Evolutionary conservation across 192 early-diverging fungal genomes (phyloP).

Genomic region (Entomortierella beljakovae): DNA sequence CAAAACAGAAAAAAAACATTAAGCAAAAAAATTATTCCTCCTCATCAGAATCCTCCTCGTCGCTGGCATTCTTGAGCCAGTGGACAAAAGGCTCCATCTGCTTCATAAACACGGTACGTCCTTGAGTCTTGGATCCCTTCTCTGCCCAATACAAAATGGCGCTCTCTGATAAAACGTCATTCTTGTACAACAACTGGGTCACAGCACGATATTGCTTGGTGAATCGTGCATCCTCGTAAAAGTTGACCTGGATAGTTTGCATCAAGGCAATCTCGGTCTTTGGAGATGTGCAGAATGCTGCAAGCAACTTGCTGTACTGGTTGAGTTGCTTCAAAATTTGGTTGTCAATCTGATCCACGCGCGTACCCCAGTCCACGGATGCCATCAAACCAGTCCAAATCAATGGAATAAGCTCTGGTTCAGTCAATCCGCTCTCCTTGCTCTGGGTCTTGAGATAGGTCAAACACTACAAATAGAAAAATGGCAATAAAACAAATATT

Average conservation of each 20-base stretch:
- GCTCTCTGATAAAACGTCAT: conserved; percentile 90
- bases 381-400: conserved; percentile 87
- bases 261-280: conserved; percentile 90
- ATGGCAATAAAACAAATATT: not conserved
- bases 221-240: conserved; percentile 91
- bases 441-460: conserved; percentile 73
- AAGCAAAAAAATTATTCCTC: conserved; percentile 53
- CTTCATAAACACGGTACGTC: conserved; percentile 92
- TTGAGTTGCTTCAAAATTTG: conserved; percentile 73
- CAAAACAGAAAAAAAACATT: too few relatives aligned
- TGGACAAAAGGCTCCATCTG: conserved; percentile 92
- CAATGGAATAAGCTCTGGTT: conserved; percentile 79
- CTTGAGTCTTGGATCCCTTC: conserved; percentile 89
- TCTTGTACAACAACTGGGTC: conserved; percentile 85
- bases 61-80: conserved; percentile 81
- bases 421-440: conserved; percentile 77
- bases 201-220: conserved; percentile 89
- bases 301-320: conserved; percentile 81
- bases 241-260: conserved; percentile 86
- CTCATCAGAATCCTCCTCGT: conserved; percentile 79
- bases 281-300: conserved; percentile 78
- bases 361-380: conserved; percentile 82
- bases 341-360: conserved; percentile 87
- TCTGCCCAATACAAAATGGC: conserved; percentile 95
- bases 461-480: conserved; percentile 58